These are phyloP conservation scores for Diaporthe caulivora DNA, from an alignment of 2,329 filamentous ascomycete species.

Conservation along the genomic window DNA sequence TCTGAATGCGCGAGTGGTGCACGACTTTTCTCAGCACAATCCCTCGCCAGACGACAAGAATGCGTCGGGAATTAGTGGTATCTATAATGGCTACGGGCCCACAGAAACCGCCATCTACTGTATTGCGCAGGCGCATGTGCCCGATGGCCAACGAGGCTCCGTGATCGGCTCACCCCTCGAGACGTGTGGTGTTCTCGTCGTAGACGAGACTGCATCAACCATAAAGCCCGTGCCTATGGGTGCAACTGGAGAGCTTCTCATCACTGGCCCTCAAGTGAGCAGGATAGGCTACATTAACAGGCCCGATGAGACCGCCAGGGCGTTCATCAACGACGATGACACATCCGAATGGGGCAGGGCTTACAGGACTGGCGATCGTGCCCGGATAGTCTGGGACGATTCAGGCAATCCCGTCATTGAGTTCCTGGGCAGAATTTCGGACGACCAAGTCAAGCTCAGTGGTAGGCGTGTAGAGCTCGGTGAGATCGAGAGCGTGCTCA, in stretches of 20 bases:
- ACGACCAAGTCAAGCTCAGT: slow-evolving; percentile 40
- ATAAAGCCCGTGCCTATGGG: slow-evolving; percentile 39
- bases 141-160: slow-evolving; percentile 46
- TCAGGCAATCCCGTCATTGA: slow-evolving; percentile 44
- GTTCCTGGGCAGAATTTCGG: slow-evolving; percentile 41
- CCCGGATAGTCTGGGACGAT: slow-evolving; percentile 38
- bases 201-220: slow-evolving; percentile 40
- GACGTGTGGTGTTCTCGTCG: slow-evolving; percentile 50
- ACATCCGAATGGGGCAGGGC: slow-evolving; percentile 23
- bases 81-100: slow-evolving; percentile 47
- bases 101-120: slow-evolving; percentile 46
- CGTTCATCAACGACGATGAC: slow-evolving; percentile 35
- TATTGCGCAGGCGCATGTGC: slow-evolving; percentile 42
- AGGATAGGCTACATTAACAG: slow-evolving; percentile 36
- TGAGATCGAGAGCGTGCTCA: slow-evolving; percentile 41
- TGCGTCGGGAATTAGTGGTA: slow-evolving; percentile 36
- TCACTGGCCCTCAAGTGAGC: slow-evolving; percentile 41
- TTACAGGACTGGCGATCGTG: slow-evolving; percentile 43
- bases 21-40: slow-evolving; percentile 46
- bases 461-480: slow-evolving; percentile 40
- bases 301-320: slow-evolving; percentile 34
- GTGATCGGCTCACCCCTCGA: slow-evolving; percentile 52
- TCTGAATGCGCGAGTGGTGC: slow-evolving; percentile 48
- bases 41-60: slow-evolving; percentile 19
- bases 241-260: slow-evolving; percentile 41